Base-by-base conservation (phyloP, 495 filamentous ascomycete species). In the Astrothelium subdiscretum region DNA sequence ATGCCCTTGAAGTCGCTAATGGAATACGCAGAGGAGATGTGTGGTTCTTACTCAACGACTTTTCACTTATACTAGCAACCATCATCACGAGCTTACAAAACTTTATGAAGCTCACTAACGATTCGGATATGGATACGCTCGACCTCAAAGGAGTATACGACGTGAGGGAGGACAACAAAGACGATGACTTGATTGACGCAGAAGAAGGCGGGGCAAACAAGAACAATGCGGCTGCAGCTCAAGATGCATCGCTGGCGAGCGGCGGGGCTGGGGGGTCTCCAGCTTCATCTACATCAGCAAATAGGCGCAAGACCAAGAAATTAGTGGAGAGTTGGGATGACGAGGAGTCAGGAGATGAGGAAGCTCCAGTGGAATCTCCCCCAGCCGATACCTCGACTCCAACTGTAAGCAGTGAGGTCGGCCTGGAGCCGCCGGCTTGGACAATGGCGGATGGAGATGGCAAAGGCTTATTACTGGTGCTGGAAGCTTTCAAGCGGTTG, bases 11-110 rank as follows among this genome's bases (percentile, higher is more conserved):
- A 18, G 72, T 43, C 3, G 83, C 80, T 3, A 90, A 91, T 65
- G 69, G 74, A 2, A 79, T 92, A 58, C 78, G 78, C n/a, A 67
- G 69, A 13, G 78, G 79, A 0, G 88, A 90, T 35, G 74, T 86
- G 13, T 90, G 86, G 87, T 89, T 83, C 65, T 54, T 77, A 1
- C 70, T 88, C 5, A 85, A 84, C 57, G 87, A 89, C 65, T 91
- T 91, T 62, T 87, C 84, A 22, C 74, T 89, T 24, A 77, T 89
- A 0, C 69, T 92, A 0, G 85, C 82, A 0, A 88, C 85, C 0
- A 84, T 91, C 40, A 71, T 83, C 12, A 79, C 79, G 0, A 81
- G 79, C 54, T 67, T 90, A 0, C 77, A 75, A 8, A 81, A 79
- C 63, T 81, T 81, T 62, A 67, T 81, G 67, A 76, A 78, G 51